A percentile compares a stretch with the other conserved stretches of the same genome.
These are phyloP conservation scores for Fusarium armeniacum DNA, from an alignment of 2,329 filamentous ascomycete species.

Conservation along the genomic window DNA sequence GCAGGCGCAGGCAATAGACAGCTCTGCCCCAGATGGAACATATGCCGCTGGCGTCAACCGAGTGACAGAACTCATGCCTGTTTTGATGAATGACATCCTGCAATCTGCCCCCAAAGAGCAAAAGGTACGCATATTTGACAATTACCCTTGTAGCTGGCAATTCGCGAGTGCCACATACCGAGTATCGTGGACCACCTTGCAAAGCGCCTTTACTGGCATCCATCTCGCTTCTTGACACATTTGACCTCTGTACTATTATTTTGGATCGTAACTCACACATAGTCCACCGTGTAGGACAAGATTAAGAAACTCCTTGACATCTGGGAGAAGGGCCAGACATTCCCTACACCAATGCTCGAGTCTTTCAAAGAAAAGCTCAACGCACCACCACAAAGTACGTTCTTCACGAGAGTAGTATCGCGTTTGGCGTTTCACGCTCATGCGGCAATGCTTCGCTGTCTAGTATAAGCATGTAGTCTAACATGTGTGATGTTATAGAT, in stretches of 20 bases:
- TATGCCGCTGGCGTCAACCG: slow-evolving; percentile 95
- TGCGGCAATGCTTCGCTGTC: slow-evolving; percentile 10
- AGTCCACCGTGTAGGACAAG: slow-evolving; percentile 81
- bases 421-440: not conserved
- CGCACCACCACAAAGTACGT: slow-evolving; percentile 75
- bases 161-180: slow-evolving; percentile 31
- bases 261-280: slow-evolving; percentile 58
- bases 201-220: slow-evolving; percentile 21
- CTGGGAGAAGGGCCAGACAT: slow-evolving; percentile 96
- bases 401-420: slow-evolving; percentile 19
- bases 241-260: slow-evolving; percentile 33
- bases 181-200: slow-evolving; percentile 33
- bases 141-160: slow-evolving; percentile 45
- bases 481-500: slow-evolving; percentile 64
- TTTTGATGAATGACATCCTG: slow-evolving; percentile 95
- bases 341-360: slow-evolving; percentile 82
- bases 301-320: slow-evolving; percentile 95
- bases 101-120: slow-evolving; percentile 90
- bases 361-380: slow-evolving; percentile 86
- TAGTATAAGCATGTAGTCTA: slow-evolving; percentile 53
- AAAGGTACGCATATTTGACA: slow-evolving; percentile 81
- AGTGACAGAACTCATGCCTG: slow-evolving; percentile 94
- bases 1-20: slow-evolving; percentile 84
- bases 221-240: slow-evolving; percentile 40
- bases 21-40: slow-evolving; percentile 87